Evolutionary conservation across 352 stramenopile species (phyloP).

Genomic region (Pythium dissimile): DNA sequence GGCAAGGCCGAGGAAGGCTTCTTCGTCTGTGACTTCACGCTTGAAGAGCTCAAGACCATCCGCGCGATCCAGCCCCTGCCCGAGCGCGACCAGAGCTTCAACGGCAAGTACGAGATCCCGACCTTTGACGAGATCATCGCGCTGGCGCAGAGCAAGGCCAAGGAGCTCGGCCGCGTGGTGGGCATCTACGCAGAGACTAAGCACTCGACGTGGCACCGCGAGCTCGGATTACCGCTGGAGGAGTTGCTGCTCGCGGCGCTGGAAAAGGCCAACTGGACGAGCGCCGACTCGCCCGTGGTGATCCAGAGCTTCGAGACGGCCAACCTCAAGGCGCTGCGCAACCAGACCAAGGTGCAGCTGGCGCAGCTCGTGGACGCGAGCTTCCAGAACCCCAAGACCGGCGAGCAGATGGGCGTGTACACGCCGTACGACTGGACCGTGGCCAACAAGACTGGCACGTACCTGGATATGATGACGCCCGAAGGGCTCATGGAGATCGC

Average conservation of each 20-base stretch:
- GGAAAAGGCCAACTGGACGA: conserved; percentile 47
- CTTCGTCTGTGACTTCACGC: conserved; percentile 89
- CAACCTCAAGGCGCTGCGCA: conserved; percentile 19
- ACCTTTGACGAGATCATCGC: conserved; percentile 87
- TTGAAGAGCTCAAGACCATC: conserved; percentile 85
- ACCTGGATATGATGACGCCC: conserved; percentile 40
- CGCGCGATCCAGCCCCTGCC: conserved; percentile 65
- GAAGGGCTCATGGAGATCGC: conserved; percentile 47
- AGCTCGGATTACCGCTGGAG: conserved; percentile 60
- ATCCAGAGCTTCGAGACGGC: conserved; percentile 66
- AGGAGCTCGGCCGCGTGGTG: conserved; percentile 43
- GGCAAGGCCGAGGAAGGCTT: conserved; percentile 55
- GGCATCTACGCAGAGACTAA: conserved; percentile 87
- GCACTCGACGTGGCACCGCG: conserved; percentile 63
- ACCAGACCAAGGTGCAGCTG: conserved; percentile 57
- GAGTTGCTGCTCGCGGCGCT: conserved; percentile 67
- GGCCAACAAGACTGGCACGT: conserved; percentile 41
- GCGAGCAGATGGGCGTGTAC: conserved; percentile 36
- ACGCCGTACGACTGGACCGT: conserved; percentile 63
- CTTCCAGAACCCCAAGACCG: conserved; percentile 43
- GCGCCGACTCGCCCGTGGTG: conserved; percentile 49
- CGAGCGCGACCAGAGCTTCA: conserved; percentile 66
- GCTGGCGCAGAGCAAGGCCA: conserved; percentile 57
- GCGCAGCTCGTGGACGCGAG: conserved; percentile 64
- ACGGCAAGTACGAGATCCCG: conserved; percentile 80